Base-by-base conservation (phyloP, 1,139 yeast species). In the Suhomyces atakaporum region DNA sequence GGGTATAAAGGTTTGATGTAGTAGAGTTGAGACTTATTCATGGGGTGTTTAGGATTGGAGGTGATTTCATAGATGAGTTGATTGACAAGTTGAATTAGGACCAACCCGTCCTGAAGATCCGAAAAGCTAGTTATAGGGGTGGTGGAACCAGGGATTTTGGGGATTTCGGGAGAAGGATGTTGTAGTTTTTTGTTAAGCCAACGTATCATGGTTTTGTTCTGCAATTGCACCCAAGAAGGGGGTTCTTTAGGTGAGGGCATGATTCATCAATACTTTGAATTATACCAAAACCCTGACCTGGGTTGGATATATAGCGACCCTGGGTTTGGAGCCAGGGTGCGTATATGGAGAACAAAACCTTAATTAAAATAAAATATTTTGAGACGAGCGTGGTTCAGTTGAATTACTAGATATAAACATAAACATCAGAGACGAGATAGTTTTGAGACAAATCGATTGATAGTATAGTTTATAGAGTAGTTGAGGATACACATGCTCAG, bases 151-250 rank as follows among this genome's bases (percentile, higher is more conserved):
- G 46, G 35, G 10, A 69, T 43, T 43, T 64, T 63, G 30, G 62
- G 51, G 44, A 65, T 64, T 18, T 34, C 41, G 7, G 38, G 31
- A 21, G 37, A 18, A 66, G 42, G 44, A 9, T 25, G 26, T n/a
- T 49, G 44, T 16, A 71, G 48, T 41, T 69, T 67, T 21, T 62
- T 45, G 42, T 71, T 69, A 24, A 75, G 54, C 80, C 80, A 74
- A 40, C 75, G 54, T 13, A 66, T 46, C 65, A 75, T 69, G 20
- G 77, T 69, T 44, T 65, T 66, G 36, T 70, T 67, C 50, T 75
- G 79, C 23, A 62, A 55, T 20, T 56, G 48, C 16, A 68, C 66
- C 79, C 79, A 75, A 13, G 41, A 31, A 14, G 44, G 45, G 26
- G 42, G 41, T 29, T 40, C 40, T 21, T 28, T 37, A 15, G 33